Conservation (phyloP, 805 yeast species). For the Metschnikowia gelsemii region DNA sequence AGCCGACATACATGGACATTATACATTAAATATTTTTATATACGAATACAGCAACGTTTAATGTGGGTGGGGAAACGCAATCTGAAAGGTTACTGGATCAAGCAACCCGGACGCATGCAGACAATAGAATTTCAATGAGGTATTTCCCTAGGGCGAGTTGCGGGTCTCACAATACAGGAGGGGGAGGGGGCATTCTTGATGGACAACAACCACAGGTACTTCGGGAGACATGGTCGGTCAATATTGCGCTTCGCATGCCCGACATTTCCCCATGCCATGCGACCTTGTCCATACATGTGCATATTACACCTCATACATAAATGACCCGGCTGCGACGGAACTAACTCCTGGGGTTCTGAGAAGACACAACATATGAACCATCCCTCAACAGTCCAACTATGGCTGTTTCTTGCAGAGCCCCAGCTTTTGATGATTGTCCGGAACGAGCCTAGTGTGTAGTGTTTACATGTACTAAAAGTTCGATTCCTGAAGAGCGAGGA, state of each 20-base stretch:
- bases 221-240: conserved; percentile 6
- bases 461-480: background rate
- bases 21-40: no score
- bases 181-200: conserved; percentile 1
- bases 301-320: background rate
- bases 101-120: conserved; percentile 1
- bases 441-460: no score
- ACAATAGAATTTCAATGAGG: conserved; percentile 4
- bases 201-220: background rate
- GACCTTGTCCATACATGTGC: background rate
- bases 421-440: no score
- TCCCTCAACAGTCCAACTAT: no score
- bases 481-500: background rate
- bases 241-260: conserved; percentile 12
- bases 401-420: no score
- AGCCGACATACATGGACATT: no score
- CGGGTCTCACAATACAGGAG: conserved; percentile 7
- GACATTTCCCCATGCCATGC: conserved; percentile 12
- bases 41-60: background rate
- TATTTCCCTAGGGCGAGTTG: background rate
- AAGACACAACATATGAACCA: no score
- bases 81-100: conserved; percentile 3
- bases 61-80: conserved; percentile 4
- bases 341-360: background rate
- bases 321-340: conserved; percentile 1